Conservation (phyloP, 208 protist species). For the Leishmania tropica region DNA sequence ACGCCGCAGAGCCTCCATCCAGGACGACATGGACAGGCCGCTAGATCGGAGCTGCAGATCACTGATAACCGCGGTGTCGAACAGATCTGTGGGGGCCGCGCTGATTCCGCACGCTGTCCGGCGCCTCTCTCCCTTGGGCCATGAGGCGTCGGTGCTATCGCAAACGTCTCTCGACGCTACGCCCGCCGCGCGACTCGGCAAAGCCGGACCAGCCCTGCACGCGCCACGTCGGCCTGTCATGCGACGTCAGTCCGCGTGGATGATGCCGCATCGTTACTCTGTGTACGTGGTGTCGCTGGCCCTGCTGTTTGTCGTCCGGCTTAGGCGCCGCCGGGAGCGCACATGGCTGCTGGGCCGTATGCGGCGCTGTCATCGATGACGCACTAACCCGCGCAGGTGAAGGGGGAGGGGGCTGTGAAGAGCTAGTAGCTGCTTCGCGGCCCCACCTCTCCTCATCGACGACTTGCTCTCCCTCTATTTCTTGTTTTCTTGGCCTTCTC, state of each 20-base stretch:
- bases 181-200: neutral
- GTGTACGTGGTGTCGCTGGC: neutral
- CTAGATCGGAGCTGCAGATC: neutral
- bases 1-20: neutral
- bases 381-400: neutral
- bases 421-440: neutral
- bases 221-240: neutral
- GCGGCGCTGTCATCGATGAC: neutral
- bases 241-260: slow-evolving; percentile 1
- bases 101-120: neutral
- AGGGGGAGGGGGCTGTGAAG: neutral
- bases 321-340: slow-evolving; percentile 13
- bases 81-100: neutral
- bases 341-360: slow-evolving; percentile 3
- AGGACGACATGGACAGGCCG: neutral
- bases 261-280: neutral
- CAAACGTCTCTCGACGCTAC: neutral
- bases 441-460: neutral
- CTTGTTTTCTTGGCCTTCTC: neutral
- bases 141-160: neutral
- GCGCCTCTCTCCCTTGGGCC: slow-evolving; percentile 1
- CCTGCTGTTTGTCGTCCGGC: slow-evolving; percentile 16
- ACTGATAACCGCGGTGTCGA: neutral
- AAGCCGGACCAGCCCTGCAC: neutral
- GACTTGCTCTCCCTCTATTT: neutral